Evolutionary conservation across 495 filamentous ascomycete species (phyloP), one percentile per base, ranked within the genome.

Genomic region (Chaetomidium leptoderma): DNA sequence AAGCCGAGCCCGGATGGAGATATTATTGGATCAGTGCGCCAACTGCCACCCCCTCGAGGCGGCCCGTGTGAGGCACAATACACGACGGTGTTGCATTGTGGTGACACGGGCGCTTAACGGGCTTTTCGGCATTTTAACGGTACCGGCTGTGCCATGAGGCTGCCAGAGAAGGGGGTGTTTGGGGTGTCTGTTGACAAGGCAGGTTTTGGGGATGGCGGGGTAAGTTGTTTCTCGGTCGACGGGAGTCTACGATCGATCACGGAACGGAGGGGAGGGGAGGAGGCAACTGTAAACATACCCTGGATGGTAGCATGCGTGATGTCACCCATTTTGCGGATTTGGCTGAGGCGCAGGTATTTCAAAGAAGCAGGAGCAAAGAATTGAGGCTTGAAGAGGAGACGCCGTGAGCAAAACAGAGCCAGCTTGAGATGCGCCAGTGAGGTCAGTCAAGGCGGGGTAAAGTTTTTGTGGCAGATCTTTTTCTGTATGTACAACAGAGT

Each of bases 281-380:
- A 44, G 24, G 48, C 16, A 32, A 47, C 26, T 27, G 21, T 35
- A 32, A 40, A 67, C 67, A 29, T 59, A 72, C 69, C 69, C 55
- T 72, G 53, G 66, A 72, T 72, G 63, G 69, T 70, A 30, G 60
- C 23, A 61, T 72, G 69, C 50, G 60, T 57, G 51, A 70, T 70
- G 43, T 72, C 69, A 59, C 56, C 60, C 67, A 70, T 70, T 60
- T 62, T 69, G 44, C 42, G 36, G 26, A 47, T 56, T 60, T 64
- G 59, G 44, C 48, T 53, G 60, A 51, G 52, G 55, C 52, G 33
- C 9, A 30, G 53, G 10, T 45, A 33, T 42, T 46, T 62, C 21
- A 49, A 49, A 14, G 40, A 50, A 40, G 27, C 27, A 39, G 40
- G 39, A 55, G 17, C 26, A 29, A 39, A 37, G 27, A 47, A 42